Percentiles rank a stretch among this genome's conserved stretches.
Conservation (phyloP, 768 basidiomycete genomes). For the Lactarius evosmus region DNA sequence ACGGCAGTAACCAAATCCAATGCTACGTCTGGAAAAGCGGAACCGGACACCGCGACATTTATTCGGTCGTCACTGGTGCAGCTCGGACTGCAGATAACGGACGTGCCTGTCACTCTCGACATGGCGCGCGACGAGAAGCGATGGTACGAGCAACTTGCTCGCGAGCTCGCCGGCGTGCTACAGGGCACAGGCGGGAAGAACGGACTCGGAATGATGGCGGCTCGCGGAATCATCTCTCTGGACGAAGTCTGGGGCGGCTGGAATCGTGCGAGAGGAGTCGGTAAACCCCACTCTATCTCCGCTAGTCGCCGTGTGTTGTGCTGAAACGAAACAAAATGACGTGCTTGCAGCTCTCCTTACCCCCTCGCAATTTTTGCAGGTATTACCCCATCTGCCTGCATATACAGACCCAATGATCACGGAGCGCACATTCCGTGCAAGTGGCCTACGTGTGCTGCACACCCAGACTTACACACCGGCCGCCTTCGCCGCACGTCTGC, state of each 20-base stretch:
- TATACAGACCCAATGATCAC: slow-evolving; percentile 68
- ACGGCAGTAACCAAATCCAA: slow-evolving; percentile 38
- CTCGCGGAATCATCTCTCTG: slow-evolving; percentile 76
- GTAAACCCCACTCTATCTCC: slow-evolving; percentile 42
- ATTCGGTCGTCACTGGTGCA: slow-evolving; percentile 88
- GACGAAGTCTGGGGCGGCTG: slow-evolving; percentile 96
- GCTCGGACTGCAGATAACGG: slow-evolving; percentile 74
- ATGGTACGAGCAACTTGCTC: slow-evolving; percentile 79
- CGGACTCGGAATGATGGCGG: slow-evolving; percentile 65
- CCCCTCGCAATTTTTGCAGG: slow-evolving; percentile 79
- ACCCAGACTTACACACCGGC: slow-evolving; percentile 70
- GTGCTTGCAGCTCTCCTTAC: slow-evolving; percentile 71
- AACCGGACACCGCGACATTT: slow-evolving; percentile 82
- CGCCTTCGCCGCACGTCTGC: slow-evolving; percentile 67
- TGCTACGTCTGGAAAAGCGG: slow-evolving; percentile 36
- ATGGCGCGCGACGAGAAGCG: slow-evolving; percentile 79
- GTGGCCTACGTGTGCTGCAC: slow-evolving; percentile 79
- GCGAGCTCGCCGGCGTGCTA: slow-evolving; percentile 75
- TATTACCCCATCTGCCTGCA: slow-evolving; percentile 60
- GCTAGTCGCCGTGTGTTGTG: slow-evolving; percentile 1
- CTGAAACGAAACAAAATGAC: background rate
- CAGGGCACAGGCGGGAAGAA: slow-evolving; percentile 44
- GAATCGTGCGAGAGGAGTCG: slow-evolving; percentile 90
- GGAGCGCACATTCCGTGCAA: slow-evolving; percentile 59
- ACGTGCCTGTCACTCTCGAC: slow-evolving; percentile 81